Conservation (phyloP, 768 basidiomycete genomes). For the Tulasnella sp. region DNA sequence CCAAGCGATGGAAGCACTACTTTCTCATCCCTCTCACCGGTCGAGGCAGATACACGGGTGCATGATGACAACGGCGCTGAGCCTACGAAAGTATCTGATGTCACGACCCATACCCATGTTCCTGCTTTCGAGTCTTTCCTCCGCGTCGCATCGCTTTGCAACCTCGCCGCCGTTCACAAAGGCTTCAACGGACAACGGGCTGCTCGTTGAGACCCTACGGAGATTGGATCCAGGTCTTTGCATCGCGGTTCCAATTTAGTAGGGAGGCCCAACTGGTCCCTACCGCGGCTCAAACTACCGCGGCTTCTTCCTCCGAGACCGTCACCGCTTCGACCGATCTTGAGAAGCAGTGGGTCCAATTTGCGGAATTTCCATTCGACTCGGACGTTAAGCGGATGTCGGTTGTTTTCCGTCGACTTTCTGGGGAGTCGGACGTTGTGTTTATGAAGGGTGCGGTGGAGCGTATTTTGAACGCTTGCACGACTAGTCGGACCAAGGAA, state of each 20-base stretch:
- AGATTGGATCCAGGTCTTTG: slow-evolving; percentile 37
- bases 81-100: background rate
- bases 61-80: slow-evolving; percentile 22
- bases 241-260: slow-evolving; percentile 8
- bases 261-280: background rate
- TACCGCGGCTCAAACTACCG: background rate
- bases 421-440: slow-evolving; percentile 24
- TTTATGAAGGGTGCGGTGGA: slow-evolving; percentile 67
- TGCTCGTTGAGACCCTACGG: slow-evolving; percentile 39
- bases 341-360: slow-evolving; percentile 3
- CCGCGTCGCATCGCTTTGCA: slow-evolving; percentile 36
- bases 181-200: slow-evolving; percentile 32
- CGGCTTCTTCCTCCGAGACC: background rate
- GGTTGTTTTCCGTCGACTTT: slow-evolving; percentile 22
- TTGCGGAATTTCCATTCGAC: slow-evolving; percentile 38
- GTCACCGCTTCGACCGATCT: background rate
- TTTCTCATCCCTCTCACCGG: background rate
- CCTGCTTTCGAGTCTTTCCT: slow-evolving; percentile 29
- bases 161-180: slow-evolving; percentile 34
- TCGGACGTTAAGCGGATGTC: slow-evolving; percentile 39
- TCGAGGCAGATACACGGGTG: background rate
- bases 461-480: slow-evolving; percentile 56
- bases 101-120: background rate
- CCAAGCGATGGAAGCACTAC: slow-evolving; percentile 24
- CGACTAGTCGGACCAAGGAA: slow-evolving; percentile 51